A percentile compares a stretch with the other conserved stretches of the same genome.
Conservation (phyloP, 768 basidiomycete species). For the Kwoniella sp. region DNA sequence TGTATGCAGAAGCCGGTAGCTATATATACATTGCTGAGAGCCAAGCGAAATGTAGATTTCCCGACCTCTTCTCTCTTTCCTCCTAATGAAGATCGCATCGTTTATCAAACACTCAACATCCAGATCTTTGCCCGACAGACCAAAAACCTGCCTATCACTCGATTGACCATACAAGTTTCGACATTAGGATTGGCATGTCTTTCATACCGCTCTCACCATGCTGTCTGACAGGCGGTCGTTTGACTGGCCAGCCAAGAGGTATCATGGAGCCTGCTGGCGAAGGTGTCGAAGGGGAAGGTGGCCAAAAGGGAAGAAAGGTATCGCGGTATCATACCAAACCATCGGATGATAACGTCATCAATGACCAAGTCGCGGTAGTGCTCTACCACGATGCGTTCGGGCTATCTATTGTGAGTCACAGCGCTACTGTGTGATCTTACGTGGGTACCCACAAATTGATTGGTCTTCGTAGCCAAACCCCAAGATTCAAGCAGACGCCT, state of each 20-base stretch:
- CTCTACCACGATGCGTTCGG: slow-evolving; percentile 35
- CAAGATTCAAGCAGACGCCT: slow-evolving; percentile 40
- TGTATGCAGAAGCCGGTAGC: too few species aligned
- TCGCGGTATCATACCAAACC: slow-evolving; percentile 38
- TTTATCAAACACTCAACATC: too few species aligned
- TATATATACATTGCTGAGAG: too few species aligned
- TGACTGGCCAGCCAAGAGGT: slow-evolving; percentile 34
- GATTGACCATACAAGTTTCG: too few species aligned
- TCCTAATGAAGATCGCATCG: too few species aligned
- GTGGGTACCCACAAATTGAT: too few species aligned
- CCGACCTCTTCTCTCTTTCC: too few species aligned
- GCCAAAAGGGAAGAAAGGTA: slow-evolving; percentile 5
- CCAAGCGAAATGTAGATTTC: too few species aligned
- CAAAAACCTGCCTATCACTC: too few species aligned
- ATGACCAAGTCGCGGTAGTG: slow-evolving; percentile 29
- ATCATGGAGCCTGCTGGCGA: slow-evolving; percentile 12
- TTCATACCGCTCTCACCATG: slow-evolving; percentile 35
- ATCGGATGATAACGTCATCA: slow-evolving; percentile 13
- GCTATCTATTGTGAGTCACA: slow-evolving; percentile 27
- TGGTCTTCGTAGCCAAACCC: slow-evolving; percentile 44
- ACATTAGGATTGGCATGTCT: too few species aligned
- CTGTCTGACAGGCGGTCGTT: slow-evolving; percentile 29
- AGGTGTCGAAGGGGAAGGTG: background rate
- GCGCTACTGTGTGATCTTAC: background rate
- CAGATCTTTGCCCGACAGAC: too few species aligned